Percentiles rank a stretch among this genome's conserved stretches.
Conservation (phyloP, 805 yeast species). For the Saccharomycopsis capsularis region DNA sequence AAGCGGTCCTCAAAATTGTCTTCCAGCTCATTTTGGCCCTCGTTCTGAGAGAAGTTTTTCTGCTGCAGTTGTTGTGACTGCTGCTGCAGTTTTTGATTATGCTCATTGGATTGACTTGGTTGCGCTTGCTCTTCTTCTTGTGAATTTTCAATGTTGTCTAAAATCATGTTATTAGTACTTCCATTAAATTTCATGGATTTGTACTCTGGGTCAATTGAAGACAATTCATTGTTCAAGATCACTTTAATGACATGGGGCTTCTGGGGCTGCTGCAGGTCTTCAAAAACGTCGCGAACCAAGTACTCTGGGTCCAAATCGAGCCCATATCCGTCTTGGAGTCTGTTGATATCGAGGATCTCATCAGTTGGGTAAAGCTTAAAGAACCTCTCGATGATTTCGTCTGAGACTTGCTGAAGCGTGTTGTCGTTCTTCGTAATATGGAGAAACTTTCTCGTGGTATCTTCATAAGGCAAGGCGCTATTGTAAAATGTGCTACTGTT, state of each 20-base stretch:
- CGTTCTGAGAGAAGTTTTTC: too few species aligned
- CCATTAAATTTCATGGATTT: background rate
- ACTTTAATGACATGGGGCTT: slow-evolving; percentile 12
- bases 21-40: too few species aligned
- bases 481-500: background rate
- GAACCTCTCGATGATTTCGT: slow-evolving; percentile 30
- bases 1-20: too few species aligned
- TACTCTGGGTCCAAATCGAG: slow-evolving; percentile 42
- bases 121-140: background rate
- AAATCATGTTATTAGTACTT: background rate
- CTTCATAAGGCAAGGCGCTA: background rate
- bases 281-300: slow-evolving; percentile 33
- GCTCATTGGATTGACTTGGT: too few species aligned
- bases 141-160: too few species aligned
- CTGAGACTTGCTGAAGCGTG: slow-evolving; percentile 28
- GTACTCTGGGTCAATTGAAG: slow-evolving; percentile 6
- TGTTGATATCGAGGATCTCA: slow-evolving; percentile 30
- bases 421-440: slow-evolving; percentile 31
- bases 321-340: slow-evolving; percentile 34
- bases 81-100: too few species aligned
- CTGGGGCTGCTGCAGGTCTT: background rate
- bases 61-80: too few species aligned
- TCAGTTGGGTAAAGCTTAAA: slow-evolving; percentile 35
- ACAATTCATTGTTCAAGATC: slow-evolving; percentile 19
- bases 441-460: slow-evolving; percentile 29